Evolutionary conservation across 2,329 filamentous ascomycete species (phyloP), one percentile per base, ranked within the genome.

Genomic region (Lasiodiplodia sp.): DNA sequence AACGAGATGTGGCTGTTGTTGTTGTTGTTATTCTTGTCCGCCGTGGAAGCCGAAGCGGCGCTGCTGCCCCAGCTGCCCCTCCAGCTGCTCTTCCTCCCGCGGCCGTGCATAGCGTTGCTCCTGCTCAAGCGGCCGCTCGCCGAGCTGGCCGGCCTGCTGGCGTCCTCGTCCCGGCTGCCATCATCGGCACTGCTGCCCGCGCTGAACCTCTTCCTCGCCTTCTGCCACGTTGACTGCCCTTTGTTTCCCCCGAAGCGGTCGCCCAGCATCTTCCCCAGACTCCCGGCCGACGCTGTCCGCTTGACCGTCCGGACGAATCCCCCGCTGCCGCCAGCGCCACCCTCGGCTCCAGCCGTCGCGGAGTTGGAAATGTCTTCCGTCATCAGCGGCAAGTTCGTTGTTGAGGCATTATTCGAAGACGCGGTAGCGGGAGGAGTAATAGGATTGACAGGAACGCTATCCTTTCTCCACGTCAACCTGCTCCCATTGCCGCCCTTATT

Each of bases 31-130:
- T 28, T 28, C 28, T 28, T 2, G 37, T 10, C 38, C 4, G 44
- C 38, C 4, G 44, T 21, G 12, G 10, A 18, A 38, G 31, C 55
- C 3, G 16, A 6, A 40, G 31, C 37, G 28, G 34, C 34, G n/a
- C 5, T n/a, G 23, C 34, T 18, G 3, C 37, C 56, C 56, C 56
- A 62, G 18, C 58, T 49, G 58, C 40, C 47, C 23, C 58, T 49
- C 58, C 58, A 58, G 37, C 55, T 44, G 51, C 51, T 16, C 37
- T 52, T 66, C 34, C 47, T 23, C 21, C 47, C 38, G 52, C 28
- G 63, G 10, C 34, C 49, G 31, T 44, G 51, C 18, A 53, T 47
- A n/a, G 62, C 62, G 40, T 38, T 56, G 38, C 40, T 66, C 47
- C 63, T 34, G 7, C n/a, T 16, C n/a, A 58, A 11, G 7, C 11